Evolutionary conservation across 179 eudicot genomes (phyloP).

Genomic region (Gypsophila paniculata): DNA sequence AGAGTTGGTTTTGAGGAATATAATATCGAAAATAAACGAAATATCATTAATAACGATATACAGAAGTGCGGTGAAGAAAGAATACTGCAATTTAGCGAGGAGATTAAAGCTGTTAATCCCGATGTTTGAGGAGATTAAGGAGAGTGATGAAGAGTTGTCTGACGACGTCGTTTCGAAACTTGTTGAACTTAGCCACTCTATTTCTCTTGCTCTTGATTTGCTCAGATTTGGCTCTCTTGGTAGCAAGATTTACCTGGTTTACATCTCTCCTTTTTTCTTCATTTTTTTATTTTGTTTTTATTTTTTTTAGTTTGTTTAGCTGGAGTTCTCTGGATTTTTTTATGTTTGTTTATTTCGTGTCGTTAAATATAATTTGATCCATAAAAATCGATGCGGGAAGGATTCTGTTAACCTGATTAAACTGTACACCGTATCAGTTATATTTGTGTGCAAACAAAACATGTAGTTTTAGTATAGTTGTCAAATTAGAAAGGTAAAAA

Average conservation of each 20-base stretch:
- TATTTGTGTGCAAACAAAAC: no score
- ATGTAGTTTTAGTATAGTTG: no score
- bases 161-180: conserved; percentile 37
- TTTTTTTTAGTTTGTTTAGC: background rate
- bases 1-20: conserved; percentile 33
- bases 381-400: no score
- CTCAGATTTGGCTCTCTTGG: conserved; percentile 61
- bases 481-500: no score
- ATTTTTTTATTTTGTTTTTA: background rate
- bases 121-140: conserved; percentile 86
- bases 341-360: background rate
- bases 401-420: no score
- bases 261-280: conserved; percentile 12
- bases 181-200: conserved; percentile 31
- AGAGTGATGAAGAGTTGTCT: conserved; percentile 35
- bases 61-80: conserved; percentile 52
- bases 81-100: conserved; percentile 65
- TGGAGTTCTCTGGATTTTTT: background rate
- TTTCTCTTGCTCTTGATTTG: conserved; percentile 55
- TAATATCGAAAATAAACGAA: conserved; percentile 53
- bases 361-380: no score
- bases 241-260: conserved; percentile 81
- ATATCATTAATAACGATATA: conserved; percentile 56
- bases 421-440: no score
- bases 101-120: conserved; percentile 73